phyloP scores from a whole-genome alignment of 1,139 yeast genomes.

The Candida labiduridarum region DNA sequence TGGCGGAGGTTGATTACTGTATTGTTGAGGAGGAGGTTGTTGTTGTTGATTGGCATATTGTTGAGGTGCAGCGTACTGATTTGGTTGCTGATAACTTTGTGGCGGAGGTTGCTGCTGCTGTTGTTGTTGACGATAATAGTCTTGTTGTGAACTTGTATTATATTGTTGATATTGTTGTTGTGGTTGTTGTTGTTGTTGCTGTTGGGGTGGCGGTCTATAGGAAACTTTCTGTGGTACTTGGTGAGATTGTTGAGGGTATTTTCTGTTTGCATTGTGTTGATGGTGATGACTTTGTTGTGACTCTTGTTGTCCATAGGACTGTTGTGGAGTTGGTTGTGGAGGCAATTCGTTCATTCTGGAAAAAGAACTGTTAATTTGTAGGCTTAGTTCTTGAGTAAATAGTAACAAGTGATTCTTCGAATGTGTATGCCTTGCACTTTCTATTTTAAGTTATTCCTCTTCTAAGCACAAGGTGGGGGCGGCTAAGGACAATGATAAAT shows the following conservation, averaged over 20 bases:
- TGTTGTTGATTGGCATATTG: slow-evolving; percentile 1
- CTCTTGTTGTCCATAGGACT: slow-evolving; percentile 32
- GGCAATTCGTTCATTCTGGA: slow-evolving; percentile 43
- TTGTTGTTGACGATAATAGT: slow-evolving; percentile 15
- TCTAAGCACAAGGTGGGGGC: not conserved
- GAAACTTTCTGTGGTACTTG: slow-evolving; percentile 13
- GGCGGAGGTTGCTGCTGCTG: slow-evolving; percentile 15
- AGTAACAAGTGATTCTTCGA: not conserved
- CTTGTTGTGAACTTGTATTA: slow-evolving; percentile 4
- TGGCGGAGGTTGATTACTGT: slow-evolving; percentile 15
- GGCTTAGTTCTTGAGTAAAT: slow-evolving; percentile 1
- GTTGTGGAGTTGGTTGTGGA: slow-evolving; percentile 50
- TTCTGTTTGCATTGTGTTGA: slow-evolving; percentile 14
- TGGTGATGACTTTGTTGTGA: slow-evolving; percentile 5
- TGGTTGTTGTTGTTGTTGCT: slow-evolving; percentile 20
- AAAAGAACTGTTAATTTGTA: not conserved
- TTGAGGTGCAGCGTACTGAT: slow-evolving; percentile 8
- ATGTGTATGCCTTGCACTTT: not conserved
- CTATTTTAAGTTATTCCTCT: not conserved
- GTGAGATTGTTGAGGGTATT: slow-evolving; percentile 17
- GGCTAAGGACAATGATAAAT: not conserved
- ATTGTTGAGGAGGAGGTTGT: slow-evolving; percentile 16
- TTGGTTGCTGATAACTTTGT: slow-evolving; percentile 18
- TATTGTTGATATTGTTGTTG: slow-evolving; percentile 8
- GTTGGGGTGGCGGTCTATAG: slow-evolving; percentile 14